Base-by-base conservation (phyloP, 495 filamentous ascomycete genomes). In the Penicillium tannophilum region DNA sequence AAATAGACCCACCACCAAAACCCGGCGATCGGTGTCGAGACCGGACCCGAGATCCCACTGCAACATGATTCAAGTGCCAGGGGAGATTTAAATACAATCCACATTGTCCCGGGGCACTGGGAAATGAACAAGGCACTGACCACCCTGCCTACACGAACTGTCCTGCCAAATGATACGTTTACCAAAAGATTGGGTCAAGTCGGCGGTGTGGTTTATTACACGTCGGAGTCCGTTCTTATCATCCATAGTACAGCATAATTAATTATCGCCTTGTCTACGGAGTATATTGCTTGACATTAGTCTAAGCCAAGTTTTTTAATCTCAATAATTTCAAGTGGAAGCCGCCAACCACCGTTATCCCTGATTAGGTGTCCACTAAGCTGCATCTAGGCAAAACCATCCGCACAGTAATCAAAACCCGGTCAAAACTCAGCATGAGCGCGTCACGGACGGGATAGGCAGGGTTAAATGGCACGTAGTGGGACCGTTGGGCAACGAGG, bases 401-500 rank as follows among this genome's bases (percentile, higher is more conserved):
- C 9, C 3, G 33, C 24, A 46, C n/a, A 23, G 50, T n/a, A 31
- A 41, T 10, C 56, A 26, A 57, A 11, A 7, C 42, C 42, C n/a
- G 42, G 42, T 44, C 42, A 20, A 44, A 23, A 19, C 2, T 20
- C 42, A 44, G 16, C 42, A 19, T 11, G 42, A 35, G 36, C 36
- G 9, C 42, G 42, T 44, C 42, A 44, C 42, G 10, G 36, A 41
- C 36, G 36, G 36, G 3, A 41, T 17, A 14, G 19, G 7, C 7
- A 44, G 42, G 19, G 42, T 44, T 44, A 11, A 23, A 19, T 44
- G n/a, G 54, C 30, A 54, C 49, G 12, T 35, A 46, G 45, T 54
- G 53, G 59, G 33, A 64, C 62, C 58, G 54, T 64, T 58, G 62
- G 54, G 61, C 57, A 63, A 63, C 61, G 58, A 64, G 57, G 58